Conservation (phyloP, 306 rosid species). For the Chamaecrista fasciculata region DNA sequence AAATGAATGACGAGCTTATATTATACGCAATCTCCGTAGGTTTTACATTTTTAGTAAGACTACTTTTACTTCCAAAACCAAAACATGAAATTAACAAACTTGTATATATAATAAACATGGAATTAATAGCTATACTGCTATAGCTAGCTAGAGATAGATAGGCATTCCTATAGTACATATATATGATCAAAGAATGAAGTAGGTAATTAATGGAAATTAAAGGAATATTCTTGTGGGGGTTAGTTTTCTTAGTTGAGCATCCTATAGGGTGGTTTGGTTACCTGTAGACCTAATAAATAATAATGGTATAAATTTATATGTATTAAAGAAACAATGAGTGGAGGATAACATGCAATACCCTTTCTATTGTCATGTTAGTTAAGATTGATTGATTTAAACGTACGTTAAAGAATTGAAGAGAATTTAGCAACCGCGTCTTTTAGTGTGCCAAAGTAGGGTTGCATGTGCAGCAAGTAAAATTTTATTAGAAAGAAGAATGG, state of each 20-base stretch:
- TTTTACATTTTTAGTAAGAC: neutral
- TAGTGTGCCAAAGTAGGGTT: conserved; percentile 40
- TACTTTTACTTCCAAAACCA: conserved; percentile 8
- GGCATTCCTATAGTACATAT: neutral
- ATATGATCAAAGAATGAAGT: neutral
- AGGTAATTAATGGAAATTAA: conserved; percentile 12
- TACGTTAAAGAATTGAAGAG: conserved; percentile 25
- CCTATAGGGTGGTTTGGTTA: conserved; percentile 25
- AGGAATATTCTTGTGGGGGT: conserved; percentile 43
- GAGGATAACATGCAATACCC: conserved; percentile 57
- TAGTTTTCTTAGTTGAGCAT: conserved; percentile 51
- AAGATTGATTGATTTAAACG: conserved; percentile 30
- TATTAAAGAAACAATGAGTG: conserved; percentile 42
- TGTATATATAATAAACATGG: too few species aligned
- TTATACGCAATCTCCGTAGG: too few species aligned
- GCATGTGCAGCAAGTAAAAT: conserved; percentile 52
- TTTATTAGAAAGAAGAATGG: conserved; percentile 21
- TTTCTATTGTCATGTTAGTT: conserved; percentile 34
- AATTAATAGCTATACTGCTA: too few species aligned
- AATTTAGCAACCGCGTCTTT: conserved; percentile 37
- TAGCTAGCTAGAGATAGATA: too few species aligned
- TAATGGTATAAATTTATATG: too few species aligned
- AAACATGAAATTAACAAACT: too few species aligned
- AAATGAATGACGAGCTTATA: neutral
- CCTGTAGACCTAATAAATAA: neutral